Evolutionary conservation across 345 rosid genomes (phyloP).

Genomic region (Brassica incana): DNA sequence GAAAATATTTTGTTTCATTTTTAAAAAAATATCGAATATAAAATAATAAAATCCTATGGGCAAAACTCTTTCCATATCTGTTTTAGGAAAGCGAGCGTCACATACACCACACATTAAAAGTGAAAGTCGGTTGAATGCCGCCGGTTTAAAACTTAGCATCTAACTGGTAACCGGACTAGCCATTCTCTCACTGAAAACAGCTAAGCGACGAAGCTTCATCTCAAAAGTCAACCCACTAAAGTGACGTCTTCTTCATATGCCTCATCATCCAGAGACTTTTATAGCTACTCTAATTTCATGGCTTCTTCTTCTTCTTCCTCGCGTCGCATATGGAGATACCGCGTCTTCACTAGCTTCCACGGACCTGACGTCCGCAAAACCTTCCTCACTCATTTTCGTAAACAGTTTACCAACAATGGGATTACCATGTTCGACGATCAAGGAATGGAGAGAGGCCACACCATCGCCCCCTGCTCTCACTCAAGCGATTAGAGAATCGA

Average conservation of each 20-base stretch:
- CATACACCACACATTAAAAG: no score
- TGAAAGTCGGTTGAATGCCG: neutral
- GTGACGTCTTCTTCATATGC: neutral
- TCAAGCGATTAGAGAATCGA: constrained; percentile 9
- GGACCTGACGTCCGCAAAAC: constrained; percentile 22
- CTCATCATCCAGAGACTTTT: neutral
- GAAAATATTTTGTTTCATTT: no score
- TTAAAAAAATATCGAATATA: no score
- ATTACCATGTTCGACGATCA: constrained; percentile 8
- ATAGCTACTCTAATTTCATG: neutral
- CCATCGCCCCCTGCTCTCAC: neutral
- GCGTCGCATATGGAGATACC: neutral
- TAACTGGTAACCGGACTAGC: neutral
- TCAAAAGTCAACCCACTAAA: neutral
- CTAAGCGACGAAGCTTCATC: no score
- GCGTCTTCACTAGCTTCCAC: constrained; percentile 8
- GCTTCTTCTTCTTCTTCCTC: neutral
- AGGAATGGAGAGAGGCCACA: constrained; percentile 2
- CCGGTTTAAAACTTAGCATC: neutral
- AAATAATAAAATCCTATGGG: no score
- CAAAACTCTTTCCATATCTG: no score
- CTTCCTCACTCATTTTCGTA: constrained; percentile 7
- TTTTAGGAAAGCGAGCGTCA: no score
- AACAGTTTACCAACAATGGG: neutral
- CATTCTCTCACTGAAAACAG: no score